phyloP scores from a whole-genome alignment of 108 stramenopile species.

The Nannochloropsis salina region DNA sequence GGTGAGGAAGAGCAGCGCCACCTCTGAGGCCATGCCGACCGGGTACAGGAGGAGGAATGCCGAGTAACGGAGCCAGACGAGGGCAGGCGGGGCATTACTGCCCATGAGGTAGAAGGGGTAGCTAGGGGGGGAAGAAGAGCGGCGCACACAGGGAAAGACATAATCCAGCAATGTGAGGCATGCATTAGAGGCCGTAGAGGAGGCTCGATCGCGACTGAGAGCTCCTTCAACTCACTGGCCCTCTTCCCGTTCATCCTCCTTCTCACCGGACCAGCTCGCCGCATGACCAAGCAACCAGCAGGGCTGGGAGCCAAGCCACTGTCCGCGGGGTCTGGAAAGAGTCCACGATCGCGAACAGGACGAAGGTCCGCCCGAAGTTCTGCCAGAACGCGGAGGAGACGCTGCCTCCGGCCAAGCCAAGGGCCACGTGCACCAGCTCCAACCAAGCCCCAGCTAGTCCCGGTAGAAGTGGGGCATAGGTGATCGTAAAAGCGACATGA shows the following conservation, averaged over 20 bases:
- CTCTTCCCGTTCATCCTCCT: not conserved
- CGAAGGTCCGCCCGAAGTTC: not conserved
- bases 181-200: too few relatives aligned
- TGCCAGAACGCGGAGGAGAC: not conserved
- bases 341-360: not conserved
- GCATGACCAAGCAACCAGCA: not conserved
- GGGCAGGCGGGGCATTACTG: constrained; percentile 1
- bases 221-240: not conserved
- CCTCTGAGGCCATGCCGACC: not conserved
- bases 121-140: not conserved
- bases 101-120: constrained; percentile 8
- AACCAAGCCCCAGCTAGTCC: not conserved
- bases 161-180: not conserved
- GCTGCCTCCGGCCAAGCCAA: not conserved
- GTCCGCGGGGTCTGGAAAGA: not conserved
- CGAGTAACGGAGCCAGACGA: not conserved
- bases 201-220: too few relatives aligned
- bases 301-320: not conserved
- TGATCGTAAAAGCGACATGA: too few relatives aligned
- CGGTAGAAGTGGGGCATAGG: too few relatives aligned
- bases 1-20: not conserved
- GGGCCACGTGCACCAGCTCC: not conserved
- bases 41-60: not conserved
- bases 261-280: not conserved
- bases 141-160: not conserved